These are phyloP conservation scores for Boletus tomentosulus DNA, from an alignment of 768 basidiomycete genomes.

Conservation along the genomic window DNA sequence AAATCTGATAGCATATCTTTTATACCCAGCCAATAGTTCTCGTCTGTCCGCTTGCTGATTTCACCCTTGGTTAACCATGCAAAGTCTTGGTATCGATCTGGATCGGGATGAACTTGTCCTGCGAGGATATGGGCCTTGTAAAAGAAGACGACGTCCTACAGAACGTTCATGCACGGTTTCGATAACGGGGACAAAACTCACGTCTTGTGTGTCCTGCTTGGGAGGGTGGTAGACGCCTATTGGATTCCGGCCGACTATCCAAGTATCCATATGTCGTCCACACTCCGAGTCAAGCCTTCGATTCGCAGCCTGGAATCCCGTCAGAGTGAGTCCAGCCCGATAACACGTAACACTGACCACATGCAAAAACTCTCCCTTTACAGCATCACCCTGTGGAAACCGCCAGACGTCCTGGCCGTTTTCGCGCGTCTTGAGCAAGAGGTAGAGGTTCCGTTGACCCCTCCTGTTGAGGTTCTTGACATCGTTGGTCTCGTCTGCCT, in stretches of 20 bases:
- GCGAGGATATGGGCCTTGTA: slow-evolving; percentile 92
- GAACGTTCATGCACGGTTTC: slow-evolving; percentile 2
- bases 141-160: slow-evolving; percentile 77
- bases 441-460: slow-evolving; percentile 83
- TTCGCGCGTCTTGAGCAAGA: slow-evolving; percentile 58
- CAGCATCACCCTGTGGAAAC: slow-evolving; percentile 68
- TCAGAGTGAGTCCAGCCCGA: background rate
- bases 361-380: slow-evolving; percentile 69
- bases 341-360: slow-evolving; percentile 45
- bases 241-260: slow-evolving; percentile 89
- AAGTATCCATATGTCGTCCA: slow-evolving; percentile 84
- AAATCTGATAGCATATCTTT: slow-evolving; percentile 78
- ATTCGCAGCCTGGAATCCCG: slow-evolving; percentile 57
- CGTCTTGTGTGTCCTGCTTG: slow-evolving; percentile 35
- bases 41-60: slow-evolving; percentile 64
- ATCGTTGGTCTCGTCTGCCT: slow-evolving; percentile 58
- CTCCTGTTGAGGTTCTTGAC: slow-evolving; percentile 74
- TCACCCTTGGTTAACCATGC: slow-evolving; percentile 96
- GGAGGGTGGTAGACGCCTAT: slow-evolving; percentile 70
- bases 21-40: slow-evolving; percentile 69
- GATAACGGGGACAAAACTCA: slow-evolving; percentile 13
- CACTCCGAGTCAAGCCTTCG: slow-evolving; percentile 67
- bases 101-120: slow-evolving; percentile 68
- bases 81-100: slow-evolving; percentile 62
- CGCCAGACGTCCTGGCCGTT: slow-evolving; percentile 61